Percentiles rank a stretch among this genome's conserved stretches.
These are phyloP conservation scores for Aspergillus bridgeri DNA, from an alignment of 495 filamentous ascomycete species.

Conservation along the genomic window DNA sequence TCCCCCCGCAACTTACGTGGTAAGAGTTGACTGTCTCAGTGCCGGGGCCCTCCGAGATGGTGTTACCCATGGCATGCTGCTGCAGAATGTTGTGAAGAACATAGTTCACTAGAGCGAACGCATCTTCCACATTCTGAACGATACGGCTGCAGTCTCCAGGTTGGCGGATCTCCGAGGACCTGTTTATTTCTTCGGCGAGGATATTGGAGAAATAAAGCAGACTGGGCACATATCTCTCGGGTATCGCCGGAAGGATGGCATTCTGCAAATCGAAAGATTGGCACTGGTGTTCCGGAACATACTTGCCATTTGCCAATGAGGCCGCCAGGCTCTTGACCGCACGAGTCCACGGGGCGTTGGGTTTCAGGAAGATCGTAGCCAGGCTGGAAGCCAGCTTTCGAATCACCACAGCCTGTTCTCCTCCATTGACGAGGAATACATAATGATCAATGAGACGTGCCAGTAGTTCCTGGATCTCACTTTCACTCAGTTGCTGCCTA, in stretches of 20 bases:
- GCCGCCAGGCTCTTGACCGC: conserved; percentile 65
- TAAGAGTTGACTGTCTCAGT: conserved; percentile 36
- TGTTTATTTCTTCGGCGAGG: conserved; percentile 73
- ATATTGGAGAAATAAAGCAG: conserved; percentile 70
- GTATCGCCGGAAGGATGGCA: conserved; percentile 47
- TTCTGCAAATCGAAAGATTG: conserved; percentile 45
- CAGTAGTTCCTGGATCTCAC: conserved; percentile 62
- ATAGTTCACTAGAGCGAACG: conserved; percentile 36
- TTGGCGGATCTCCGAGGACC: conserved; percentile 27
- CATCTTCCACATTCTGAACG: conserved; percentile 36
- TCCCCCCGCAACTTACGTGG: conserved; percentile 34
- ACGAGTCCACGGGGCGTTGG: conserved; percentile 62
- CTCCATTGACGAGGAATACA: conserved; percentile 54
- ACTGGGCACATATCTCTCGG: conserved; percentile 50
- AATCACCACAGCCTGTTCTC: conserved; percentile 62
- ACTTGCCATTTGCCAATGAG: conserved; percentile 54
- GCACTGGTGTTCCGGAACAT: conserved; percentile 48
- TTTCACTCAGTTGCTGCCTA: conserved; percentile 59
- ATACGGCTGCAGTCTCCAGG: conserved; percentile 20
- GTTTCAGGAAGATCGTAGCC: conserved; percentile 73
- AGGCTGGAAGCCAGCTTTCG: conserved; percentile 83
- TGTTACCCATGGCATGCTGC: conserved; percentile 21
- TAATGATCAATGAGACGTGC: conserved; percentile 66
- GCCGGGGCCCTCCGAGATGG: conserved; percentile 20
- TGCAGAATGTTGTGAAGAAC: conserved; percentile 34